Conservation (phyloP, 176 grass and related monocot genomes). For the Dendrocalamus sinicus region DNA sequence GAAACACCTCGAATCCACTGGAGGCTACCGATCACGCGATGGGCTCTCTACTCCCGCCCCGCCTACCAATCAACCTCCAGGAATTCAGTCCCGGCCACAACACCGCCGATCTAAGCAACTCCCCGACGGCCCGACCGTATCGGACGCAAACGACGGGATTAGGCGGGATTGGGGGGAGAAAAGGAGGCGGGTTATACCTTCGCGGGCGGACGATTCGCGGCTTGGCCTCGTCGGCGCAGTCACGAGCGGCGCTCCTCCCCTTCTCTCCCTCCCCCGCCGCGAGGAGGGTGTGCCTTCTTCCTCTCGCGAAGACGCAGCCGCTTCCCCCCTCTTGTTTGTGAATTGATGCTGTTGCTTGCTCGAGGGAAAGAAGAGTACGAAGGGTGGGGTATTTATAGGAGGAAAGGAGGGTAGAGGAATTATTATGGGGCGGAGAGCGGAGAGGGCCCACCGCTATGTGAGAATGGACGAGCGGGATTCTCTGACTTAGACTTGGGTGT, state of each 20-base stretch:
- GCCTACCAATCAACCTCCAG: background rate
- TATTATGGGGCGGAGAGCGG: background rate
- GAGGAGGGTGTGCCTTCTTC: slow-evolving; percentile 27
- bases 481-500: too few species aligned
- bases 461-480: too few species aligned
- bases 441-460: background rate
- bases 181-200: slow-evolving; percentile 47
- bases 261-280: background rate
- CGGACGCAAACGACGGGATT: slow-evolving; percentile 6
- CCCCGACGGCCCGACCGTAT: background rate
- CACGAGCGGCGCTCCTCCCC: background rate
- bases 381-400: slow-evolving; percentile 11
- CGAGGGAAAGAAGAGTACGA: background rate
- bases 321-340: background rate
- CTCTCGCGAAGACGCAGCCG: slow-evolving; percentile 51
- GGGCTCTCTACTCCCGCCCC: background rate
- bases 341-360: slow-evolving; percentile 6
- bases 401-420: background rate
- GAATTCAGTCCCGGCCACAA: background rate
- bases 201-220: slow-evolving; percentile 11
- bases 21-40: background rate
- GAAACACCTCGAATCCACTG: background rate
- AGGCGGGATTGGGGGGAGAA: slow-evolving; percentile 21
- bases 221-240: background rate
- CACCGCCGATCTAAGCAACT: slow-evolving; percentile 25